Base-by-base conservation (phyloP, 352 stramenopile species). In the Globisporangium cederbergense region DNA sequence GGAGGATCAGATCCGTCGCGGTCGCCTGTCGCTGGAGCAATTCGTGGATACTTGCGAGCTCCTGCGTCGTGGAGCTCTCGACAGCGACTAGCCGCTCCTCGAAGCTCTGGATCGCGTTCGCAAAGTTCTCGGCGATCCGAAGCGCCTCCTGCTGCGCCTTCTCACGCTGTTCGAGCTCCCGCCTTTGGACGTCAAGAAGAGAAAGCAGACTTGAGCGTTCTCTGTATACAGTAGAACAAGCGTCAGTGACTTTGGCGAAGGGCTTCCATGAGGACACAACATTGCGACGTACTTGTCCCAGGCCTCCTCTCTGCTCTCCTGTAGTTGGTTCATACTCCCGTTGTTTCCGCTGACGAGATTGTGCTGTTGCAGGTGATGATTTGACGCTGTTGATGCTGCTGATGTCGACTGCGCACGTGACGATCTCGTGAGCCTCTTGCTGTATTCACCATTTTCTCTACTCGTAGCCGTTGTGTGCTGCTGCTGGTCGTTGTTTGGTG, bases 181-280 rank as follows among this genome's bases (percentile, higher is more conserved):
- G 72, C 40, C 73, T 77, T 60, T 93, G 81, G 2, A 77, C 66
- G 9, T 93, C 80, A 47, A 93, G 84, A 45, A 89, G 79, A 0
- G 71, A 70, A 8, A 91, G 50, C 42, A 91, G 62, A n/a, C 72
- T 82, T 9, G 64, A 63, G 34, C 81, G 73, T 57, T 91, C 78
- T 58, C 83, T 91, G 30, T 47, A 59, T n/a, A 46, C 16, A 30
- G 5, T 30, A 50, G 25, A 28, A 28, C 25, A 28, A 2, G 25
- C 25, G 25, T 28, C 25, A 28, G 25, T 28, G 25, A 28, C 25
- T 28, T 28, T 28, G 2, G 25, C 25, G 25, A 28, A 28, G 25
- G 25, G 25, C 25, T 28, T 28, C 25, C 25, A 28, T 28, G 25
- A 28, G 2, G 25, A 28, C 1, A 2, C 25, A 28, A 28, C 25